Base-by-base conservation (phyloP, 306 rosid genomes). In the Ormosia semicastrata region DNA sequence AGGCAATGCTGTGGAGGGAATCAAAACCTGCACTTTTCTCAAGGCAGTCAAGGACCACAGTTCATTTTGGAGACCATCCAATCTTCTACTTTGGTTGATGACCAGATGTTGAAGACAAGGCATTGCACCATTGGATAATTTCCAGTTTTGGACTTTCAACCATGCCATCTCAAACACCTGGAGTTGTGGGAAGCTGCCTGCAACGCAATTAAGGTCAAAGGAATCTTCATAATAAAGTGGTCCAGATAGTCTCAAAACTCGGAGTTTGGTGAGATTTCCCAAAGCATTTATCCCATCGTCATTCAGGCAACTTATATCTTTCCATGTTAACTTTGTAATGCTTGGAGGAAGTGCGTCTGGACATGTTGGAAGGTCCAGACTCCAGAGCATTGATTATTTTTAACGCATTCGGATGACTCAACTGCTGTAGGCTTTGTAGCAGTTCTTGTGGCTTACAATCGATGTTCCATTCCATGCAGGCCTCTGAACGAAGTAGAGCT, bases 181-280 rank as follows among this genome's bases (percentile, higher is more conserved):
- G 3, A 79, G 57, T 1, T 30, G 70, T 17, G 77, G 77, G 15
- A 69, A 79, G 7, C 62, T 30, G 0, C 46, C 50, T 15, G 33
- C 53, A 57, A 17, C 7, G 14, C 70, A 69, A 57, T 58, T 69
- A 43, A 46, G 29, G 62, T 75, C 64, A 40, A 11, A 1, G 60
- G 67, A n/a, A n/a, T n/a, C n/a, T n/a, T n/a, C n/a, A n/a, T n/a
- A n/a, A n/a, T n/a, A n/a, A n/a, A n/a, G n/a, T n/a, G n/a, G n/a
- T n/a, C n/a, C n/a, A n/a, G 0, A 0, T 13, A 81, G 12, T 29
- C 14, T 46, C 77, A 84, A 53, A n/a, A 59, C 5, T 47, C 7
- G 36, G 40, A 84, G 81, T 52, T 67, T 39, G n/a, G 84, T 43
- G 32, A 57, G 81, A 13, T 36, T 57, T 32, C 77, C 84, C 65